These are phyloP conservation scores for Epichloe sp. DNA, from an alignment of 2,329 filamentous ascomycete genomes.

Conservation along the genomic window DNA sequence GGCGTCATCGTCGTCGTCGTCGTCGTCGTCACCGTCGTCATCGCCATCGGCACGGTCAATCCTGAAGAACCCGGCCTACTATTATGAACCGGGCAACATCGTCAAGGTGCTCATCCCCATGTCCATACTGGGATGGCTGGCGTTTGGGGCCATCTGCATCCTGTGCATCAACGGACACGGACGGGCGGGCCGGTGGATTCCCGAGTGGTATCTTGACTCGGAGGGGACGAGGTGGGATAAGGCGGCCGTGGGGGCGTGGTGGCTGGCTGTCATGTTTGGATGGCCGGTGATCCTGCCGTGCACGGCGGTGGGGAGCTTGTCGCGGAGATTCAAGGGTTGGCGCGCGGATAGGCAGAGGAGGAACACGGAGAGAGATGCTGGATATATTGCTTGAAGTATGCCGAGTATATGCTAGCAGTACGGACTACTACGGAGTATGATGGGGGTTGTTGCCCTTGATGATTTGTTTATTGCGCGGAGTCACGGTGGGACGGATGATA, in stretches of 20 bases:
- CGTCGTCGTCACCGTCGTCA: not conserved
- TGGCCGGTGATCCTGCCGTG: conserved; percentile 52
- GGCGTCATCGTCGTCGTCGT: not conserved
- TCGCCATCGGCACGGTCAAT: not conserved
- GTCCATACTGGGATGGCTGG: conserved; percentile 16
- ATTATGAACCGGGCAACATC: not conserved
- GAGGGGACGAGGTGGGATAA: conserved; percentile 10
- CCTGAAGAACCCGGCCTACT: not conserved
- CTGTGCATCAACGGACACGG: conserved; percentile 19
- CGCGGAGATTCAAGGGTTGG: conserved; percentile 34
- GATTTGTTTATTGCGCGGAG: not conserved
- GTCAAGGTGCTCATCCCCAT: conserved; percentile 12
- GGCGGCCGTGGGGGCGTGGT: conserved; percentile 15
- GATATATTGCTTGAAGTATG: not conserved
- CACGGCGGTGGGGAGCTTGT: conserved; percentile 62
- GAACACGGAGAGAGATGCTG: conserved; percentile 27
- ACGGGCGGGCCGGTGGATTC: conserved; percentile 18
- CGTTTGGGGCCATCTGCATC: conserved; percentile 19
- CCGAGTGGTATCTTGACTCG: conserved; percentile 21
- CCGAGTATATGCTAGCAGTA: not conserved
- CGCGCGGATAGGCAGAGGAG: conserved; percentile 24
- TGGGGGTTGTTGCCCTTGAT: not conserved
- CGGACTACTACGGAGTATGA: not conserved
- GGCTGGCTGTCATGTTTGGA: conserved; percentile 15
- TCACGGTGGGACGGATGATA: not conserved